phyloP scores from a whole-genome alignment of 2,329 filamentous ascomycete species.

The Pseudocercospora musae region DNA sequence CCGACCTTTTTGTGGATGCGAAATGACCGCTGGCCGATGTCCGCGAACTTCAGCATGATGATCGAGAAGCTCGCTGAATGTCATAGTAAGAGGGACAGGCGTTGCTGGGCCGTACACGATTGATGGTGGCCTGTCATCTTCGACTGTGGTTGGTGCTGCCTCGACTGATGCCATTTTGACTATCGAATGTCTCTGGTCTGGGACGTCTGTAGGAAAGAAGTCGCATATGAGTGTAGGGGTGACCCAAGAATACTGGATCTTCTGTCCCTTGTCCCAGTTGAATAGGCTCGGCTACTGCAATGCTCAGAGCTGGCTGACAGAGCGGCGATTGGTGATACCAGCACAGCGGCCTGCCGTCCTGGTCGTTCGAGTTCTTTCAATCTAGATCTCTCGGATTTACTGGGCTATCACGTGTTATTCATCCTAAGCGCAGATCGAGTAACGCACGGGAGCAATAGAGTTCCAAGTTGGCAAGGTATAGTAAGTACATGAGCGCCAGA shows the following conservation, averaged over 20 bases:
- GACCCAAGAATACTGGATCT: background rate
- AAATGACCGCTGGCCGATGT: slow-evolving; percentile 28
- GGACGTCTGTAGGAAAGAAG: background rate
- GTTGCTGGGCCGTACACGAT: slow-evolving; percentile 30
- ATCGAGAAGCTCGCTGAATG: slow-evolving; percentile 30
- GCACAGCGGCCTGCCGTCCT: background rate
- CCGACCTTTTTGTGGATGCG: slow-evolving; percentile 26
- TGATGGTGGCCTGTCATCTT: slow-evolving; percentile 25
- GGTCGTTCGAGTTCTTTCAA: background rate
- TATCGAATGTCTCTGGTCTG: background rate
- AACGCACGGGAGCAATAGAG: background rate
- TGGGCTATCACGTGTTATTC: background rate
- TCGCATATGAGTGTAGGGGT: background rate
- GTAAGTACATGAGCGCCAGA: background rate
- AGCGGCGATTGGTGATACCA: background rate
- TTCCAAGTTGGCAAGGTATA: background rate
- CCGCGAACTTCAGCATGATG: slow-evolving; percentile 29
- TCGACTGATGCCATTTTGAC: slow-evolving; percentile 10
- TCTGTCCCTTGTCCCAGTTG: background rate
- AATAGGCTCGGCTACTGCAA: background rate
- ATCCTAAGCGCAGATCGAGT: background rate
- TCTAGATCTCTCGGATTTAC: background rate
- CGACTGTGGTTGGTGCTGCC: background rate
- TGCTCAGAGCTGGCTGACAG: background rate
- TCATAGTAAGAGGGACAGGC: slow-evolving; percentile 30